These are phyloP conservation scores for Suillus alpinus DNA, from an alignment of 768 basidiomycete genomes.

Conservation along the genomic window DNA sequence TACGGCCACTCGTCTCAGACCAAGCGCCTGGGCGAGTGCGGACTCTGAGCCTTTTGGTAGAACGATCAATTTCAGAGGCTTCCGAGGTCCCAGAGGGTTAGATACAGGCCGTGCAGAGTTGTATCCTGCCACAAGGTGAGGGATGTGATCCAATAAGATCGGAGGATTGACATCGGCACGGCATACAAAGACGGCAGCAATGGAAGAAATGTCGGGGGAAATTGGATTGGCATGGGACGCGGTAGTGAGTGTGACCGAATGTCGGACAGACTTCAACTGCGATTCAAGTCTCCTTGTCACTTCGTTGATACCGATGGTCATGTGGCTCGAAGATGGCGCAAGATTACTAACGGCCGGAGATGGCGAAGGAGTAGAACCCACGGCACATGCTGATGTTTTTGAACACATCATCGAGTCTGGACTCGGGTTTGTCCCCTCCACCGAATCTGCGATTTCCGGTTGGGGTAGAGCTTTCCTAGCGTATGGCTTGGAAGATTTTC, in stretches of 20 bases:
- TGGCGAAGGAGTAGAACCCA: neutral
- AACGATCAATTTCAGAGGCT: slow-evolving; percentile 54
- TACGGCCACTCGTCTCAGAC: slow-evolving; percentile 60
- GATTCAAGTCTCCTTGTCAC: slow-evolving; percentile 69
- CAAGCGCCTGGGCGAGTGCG: slow-evolving; percentile 57
- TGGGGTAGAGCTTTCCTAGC: neutral
- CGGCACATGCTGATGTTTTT: neutral
- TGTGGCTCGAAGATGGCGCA: slow-evolving; percentile 34
- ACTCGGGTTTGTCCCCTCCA: neutral
- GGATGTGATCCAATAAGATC: slow-evolving; percentile 70
- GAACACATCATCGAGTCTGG: neutral
- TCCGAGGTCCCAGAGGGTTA: slow-evolving; percentile 15
- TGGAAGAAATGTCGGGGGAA: slow-evolving; percentile 7
- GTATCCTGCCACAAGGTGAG: slow-evolving; percentile 71
- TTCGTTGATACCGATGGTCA: slow-evolving; percentile 65
- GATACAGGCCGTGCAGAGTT: slow-evolving; percentile 44
- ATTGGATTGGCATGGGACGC: neutral
- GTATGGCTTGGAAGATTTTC: neutral
- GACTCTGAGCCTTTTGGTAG: slow-evolving; percentile 68
- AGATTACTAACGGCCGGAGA: neutral
- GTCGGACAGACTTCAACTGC: slow-evolving; percentile 34
- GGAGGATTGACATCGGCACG: slow-evolving; percentile 73
- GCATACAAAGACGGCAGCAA: slow-evolving; percentile 61
- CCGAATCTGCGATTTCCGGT: neutral
- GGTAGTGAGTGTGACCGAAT: slow-evolving; percentile 3